Evolutionary conservation across 257 asterid species (phyloP).

Genomic region (Scutellaria barbata): DNA sequence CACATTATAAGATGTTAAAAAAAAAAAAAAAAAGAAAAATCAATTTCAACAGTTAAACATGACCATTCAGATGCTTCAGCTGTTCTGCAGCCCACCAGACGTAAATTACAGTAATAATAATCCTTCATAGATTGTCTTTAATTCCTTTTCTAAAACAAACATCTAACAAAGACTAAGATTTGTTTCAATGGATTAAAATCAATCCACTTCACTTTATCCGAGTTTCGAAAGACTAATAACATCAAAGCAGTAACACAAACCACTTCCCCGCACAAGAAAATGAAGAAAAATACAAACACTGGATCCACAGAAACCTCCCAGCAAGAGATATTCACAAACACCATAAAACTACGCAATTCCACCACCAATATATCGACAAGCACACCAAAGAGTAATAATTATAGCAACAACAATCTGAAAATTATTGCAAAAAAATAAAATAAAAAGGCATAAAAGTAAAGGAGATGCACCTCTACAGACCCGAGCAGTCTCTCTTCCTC

Average conservation of each 20-base stretch:
- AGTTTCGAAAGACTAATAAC: neutral
- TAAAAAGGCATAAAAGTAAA: no score
- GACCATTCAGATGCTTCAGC: no score
- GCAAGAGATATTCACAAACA: neutral
- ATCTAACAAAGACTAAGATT: neutral
- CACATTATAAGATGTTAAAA: no score
- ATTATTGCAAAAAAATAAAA: neutral
- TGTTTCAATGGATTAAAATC: no score
- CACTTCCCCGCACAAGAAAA: neutral
- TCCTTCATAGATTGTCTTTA: no score
- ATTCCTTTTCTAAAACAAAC: neutral
- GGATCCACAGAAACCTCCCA: conserved; percentile 18
- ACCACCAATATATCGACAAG: neutral
- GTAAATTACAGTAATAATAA: no score
- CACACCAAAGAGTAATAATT: neutral
- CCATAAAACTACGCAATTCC: neutral
- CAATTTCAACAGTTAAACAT: no score
- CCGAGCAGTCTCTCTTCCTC: conserved; percentile 69
- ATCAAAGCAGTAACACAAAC: neutral
- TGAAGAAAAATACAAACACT: neutral
- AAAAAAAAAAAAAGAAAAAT: no score
- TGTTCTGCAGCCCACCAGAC: no score
- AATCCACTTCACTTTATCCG: neutral
- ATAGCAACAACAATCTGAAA: conserved; percentile 1
- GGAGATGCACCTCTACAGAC: conserved; percentile 52